Conservation (phyloP, 169 alveolate species). For the Plasmodium blacklocki region DNA sequence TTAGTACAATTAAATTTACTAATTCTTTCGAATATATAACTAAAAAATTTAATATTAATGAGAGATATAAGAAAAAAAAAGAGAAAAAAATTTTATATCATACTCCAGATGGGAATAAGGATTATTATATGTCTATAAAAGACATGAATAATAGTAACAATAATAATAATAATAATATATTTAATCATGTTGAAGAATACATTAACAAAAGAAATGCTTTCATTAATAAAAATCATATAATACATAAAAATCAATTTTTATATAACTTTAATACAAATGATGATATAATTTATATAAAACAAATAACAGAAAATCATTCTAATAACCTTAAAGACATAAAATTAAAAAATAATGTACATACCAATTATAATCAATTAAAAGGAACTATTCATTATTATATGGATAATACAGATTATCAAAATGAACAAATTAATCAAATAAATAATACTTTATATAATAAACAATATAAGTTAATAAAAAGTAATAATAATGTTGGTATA, state of each 20-base stretch:
- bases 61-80: neutral
- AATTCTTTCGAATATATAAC: neutral
- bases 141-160: neutral
- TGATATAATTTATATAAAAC: conserved; percentile 28
- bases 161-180: neutral
- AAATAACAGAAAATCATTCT: conserved; percentile 1
- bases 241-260: conserved; percentile 5
- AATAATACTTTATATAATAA: too few relatives aligned
- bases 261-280: conserved; percentile 36
- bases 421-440: too few relatives aligned
- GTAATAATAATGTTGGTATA: too few relatives aligned
- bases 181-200: neutral
- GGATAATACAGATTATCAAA: too few relatives aligned
- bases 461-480: too few relatives aligned
- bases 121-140: too few relatives aligned
- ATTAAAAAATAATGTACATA: too few relatives aligned
- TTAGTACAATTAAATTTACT: conserved; percentile 3
- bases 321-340: too few relatives aligned
- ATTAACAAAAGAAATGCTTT: neutral
- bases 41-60: neutral
- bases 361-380: too few relatives aligned
- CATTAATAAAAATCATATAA: neutral
- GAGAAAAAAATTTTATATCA: neutral
- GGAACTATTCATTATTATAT: too few relatives aligned
- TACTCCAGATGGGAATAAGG: neutral